Percentiles rank a stretch among this genome's conserved stretches.
Conservation (phyloP, 345 rosid genomes). For the Pistacia vera region DNA sequence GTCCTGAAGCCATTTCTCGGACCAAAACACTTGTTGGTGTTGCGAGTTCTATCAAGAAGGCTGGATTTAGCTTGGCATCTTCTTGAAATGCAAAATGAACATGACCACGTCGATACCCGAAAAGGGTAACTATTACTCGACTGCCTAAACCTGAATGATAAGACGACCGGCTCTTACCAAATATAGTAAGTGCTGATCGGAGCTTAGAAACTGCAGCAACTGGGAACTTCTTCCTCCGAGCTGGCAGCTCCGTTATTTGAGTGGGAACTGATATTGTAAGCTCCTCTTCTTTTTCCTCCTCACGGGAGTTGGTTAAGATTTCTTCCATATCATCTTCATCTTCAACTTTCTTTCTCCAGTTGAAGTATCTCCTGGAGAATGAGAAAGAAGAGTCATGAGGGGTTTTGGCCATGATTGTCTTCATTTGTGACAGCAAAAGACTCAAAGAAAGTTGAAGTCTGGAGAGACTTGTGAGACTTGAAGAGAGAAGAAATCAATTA, state of each 20-base stretch:
- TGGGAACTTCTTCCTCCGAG: constrained; percentile 37
- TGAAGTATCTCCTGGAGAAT: constrained; percentile 85
- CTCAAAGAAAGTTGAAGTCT: neutral
- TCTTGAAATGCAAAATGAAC: constrained; percentile 87
- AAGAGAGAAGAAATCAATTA: neutral
- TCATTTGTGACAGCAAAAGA: constrained; percentile 40
- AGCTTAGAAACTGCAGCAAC: constrained; percentile 51
- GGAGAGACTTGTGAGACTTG: neutral
- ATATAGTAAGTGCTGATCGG: constrained; percentile 56
- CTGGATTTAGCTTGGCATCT: constrained; percentile 60
- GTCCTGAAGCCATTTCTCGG: constrained; percentile 92
- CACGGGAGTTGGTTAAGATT: constrained; percentile 37
- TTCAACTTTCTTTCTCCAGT: constrained; percentile 71
- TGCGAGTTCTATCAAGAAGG: constrained; percentile 75
- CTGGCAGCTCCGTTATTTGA: constrained; percentile 18
- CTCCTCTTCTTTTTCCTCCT: constrained; percentile 35
- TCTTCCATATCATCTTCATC: constrained; percentile 61
- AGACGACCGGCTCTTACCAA: constrained; percentile 32
- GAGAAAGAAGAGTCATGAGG: constrained; percentile 86
- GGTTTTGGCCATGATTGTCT: constrained; percentile 66
- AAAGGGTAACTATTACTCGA: constrained; percentile 75
- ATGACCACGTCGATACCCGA: constrained; percentile 86
- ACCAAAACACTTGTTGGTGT: constrained; percentile 80
- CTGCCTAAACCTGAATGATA: constrained; percentile 51
- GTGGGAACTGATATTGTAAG: constrained; percentile 28